A percentile compares a stretch with the other conserved stretches of the same genome.
phyloP scores from a whole-genome alignment of 306 rosid genomes.

The Luffa acutangula region DNA sequence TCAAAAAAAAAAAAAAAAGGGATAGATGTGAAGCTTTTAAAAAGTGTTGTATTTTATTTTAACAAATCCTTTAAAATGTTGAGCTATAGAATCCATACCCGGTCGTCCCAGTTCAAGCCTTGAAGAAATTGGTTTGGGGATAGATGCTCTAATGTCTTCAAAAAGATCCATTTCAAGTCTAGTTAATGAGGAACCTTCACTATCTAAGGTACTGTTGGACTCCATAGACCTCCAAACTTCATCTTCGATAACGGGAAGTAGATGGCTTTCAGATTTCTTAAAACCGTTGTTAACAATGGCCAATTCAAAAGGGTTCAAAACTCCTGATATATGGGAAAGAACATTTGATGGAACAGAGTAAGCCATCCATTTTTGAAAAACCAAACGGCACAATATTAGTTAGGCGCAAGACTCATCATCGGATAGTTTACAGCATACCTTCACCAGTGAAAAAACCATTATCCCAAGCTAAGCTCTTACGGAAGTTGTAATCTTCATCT shows the following conservation, averaged over 20 bases:
- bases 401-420: not conserved
- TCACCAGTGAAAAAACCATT: constrained; percentile 43
- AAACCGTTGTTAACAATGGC: constrained; percentile 37
- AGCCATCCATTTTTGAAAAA: not conserved
- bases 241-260: constrained; percentile 19
- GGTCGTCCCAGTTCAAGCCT: constrained; percentile 16
- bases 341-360: not conserved
- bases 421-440: constrained; percentile 23
- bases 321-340: constrained; percentile 24
- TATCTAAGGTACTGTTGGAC: constrained; percentile 17
- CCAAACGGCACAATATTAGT: not conserved
- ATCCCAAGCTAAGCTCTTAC: constrained; percentile 66
- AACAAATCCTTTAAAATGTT: not conserved
- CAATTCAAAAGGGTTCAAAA: constrained; percentile 45
- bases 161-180: constrained; percentile 47
- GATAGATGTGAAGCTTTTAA: too few relatives aligned
- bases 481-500: constrained; percentile 11
- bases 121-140: constrained; percentile 13
- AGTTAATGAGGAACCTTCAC: constrained; percentile 31
- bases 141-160: constrained; percentile 22
- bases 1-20: too few relatives aligned
- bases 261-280: constrained; percentile 21
- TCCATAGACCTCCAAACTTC: constrained; percentile 34
- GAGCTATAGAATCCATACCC: constrained; percentile 9
- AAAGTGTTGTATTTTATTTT: not conserved